A percentile compares a stretch with the other conserved stretches of the same genome.
phyloP scores from a whole-genome alignment of 2,329 filamentous ascomycete genomes.

The Botrytis elliptica region DNA sequence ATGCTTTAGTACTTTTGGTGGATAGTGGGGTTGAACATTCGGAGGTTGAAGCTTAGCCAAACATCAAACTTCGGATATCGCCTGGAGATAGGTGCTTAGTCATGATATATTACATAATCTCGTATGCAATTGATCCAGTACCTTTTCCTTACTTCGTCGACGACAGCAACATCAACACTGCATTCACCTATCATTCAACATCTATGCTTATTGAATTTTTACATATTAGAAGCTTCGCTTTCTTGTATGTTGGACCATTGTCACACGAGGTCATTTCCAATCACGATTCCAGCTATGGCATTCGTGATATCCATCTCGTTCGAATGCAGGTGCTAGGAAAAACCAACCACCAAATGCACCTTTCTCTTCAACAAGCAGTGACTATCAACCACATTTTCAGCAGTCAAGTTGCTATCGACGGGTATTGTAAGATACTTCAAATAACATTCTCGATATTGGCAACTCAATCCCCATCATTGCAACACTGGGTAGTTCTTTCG shows the following conservation, averaged over 20 bases:
- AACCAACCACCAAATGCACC: not conserved
- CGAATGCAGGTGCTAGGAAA: not conserved
- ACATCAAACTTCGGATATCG: conserved; percentile 7
- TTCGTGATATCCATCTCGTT: not conserved
- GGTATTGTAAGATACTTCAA: not conserved
- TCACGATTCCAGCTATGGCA: not conserved
- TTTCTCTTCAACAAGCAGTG: not conserved
- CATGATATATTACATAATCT: not conserved
- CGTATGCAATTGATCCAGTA: not conserved
- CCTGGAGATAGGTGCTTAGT: not conserved
- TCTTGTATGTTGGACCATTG: not conserved
- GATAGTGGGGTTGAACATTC: conserved; percentile 13
- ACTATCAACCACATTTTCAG: not conserved
- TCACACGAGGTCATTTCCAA: not conserved
- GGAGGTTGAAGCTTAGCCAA: conserved; percentile 6
- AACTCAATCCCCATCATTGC: not conserved
- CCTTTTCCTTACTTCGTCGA: not conserved
- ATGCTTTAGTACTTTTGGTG: conserved; percentile 6
- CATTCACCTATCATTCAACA: not conserved
- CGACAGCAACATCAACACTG: not conserved
- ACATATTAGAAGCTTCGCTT: not conserved
- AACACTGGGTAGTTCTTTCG: not conserved
- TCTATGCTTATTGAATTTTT: not conserved
- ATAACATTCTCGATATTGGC: not conserved
- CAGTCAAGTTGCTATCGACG: not conserved